Evolutionary conservation across 1,284 basidiomycete genomes (phyloP).

Genomic region (Malassezia vespertilionis): DNA sequence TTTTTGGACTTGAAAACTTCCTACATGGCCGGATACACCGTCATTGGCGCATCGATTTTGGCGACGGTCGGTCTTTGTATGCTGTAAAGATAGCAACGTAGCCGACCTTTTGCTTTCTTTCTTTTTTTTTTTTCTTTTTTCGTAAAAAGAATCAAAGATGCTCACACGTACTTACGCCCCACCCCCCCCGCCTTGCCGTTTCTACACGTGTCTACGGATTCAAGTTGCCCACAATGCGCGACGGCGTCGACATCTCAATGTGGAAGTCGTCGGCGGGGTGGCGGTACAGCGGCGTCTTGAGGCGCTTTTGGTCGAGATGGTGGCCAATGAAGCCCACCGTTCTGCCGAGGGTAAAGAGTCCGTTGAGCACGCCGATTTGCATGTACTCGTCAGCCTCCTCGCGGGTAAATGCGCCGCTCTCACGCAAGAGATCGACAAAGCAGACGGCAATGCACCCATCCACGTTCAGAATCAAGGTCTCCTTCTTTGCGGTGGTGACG

Average conservation of each 20-base stretch:
- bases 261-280: slow-evolving; percentile 49
- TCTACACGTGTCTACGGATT: no score
- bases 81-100: no score
- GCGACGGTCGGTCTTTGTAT: slow-evolving; percentile 29
- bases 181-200: no score
- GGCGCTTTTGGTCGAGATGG: slow-evolving; percentile 85
- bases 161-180: no score
- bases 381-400: slow-evolving; percentile 97
- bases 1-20: slow-evolving; percentile 43
- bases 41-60: slow-evolving; percentile 28
- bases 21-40: slow-evolving; percentile 35
- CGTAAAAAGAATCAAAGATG: no score
- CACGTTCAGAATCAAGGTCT: slow-evolving; percentile 60
- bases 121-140: no score
- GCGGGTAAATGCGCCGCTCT: slow-evolving; percentile 83
- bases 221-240: slow-evolving; percentile 34
- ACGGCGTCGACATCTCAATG: slow-evolving; percentile 39
- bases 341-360: slow-evolving; percentile 90
- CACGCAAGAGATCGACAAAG: slow-evolving; percentile 88
- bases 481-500: slow-evolving; percentile 95
- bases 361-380: slow-evolving; percentile 80
- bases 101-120: no score
- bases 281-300: slow-evolving; percentile 44
- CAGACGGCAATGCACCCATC: slow-evolving; percentile 96
- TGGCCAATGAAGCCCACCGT: slow-evolving; percentile 95